Percentiles rank a stretch among this genome's conserved stretches.
These are phyloP conservation scores for Kluyveromyces starmeri DNA, from an alignment of 805 yeast genomes.

Conservation along the genomic window DNA sequence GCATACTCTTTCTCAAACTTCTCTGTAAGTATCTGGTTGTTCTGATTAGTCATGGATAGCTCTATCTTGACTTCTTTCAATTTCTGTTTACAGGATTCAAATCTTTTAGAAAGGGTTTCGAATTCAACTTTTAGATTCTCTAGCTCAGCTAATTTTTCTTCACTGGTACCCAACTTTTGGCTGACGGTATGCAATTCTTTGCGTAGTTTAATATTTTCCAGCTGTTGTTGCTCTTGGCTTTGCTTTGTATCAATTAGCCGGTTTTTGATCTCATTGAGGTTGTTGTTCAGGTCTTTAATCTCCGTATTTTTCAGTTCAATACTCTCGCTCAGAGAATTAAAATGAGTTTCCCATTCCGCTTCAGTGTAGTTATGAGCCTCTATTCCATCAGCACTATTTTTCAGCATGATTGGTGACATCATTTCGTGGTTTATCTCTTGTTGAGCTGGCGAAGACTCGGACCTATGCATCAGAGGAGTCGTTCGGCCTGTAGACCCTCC, in stretches of 20 bases:
- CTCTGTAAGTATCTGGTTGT: constrained; percentile 14
- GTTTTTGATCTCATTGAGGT: constrained; percentile 6
- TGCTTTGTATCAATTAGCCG: constrained; percentile 3
- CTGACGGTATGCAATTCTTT: constrained; percentile 6
- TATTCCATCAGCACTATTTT: neutral
- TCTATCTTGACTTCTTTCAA: constrained; percentile 9
- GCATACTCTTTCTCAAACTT: constrained; percentile 20
- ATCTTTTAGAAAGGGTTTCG: constrained; percentile 7
- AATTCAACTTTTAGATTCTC: constrained; percentile 3
- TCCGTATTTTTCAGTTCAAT: neutral
- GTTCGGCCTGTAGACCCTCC: neutral
- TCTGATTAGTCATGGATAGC: constrained; percentile 17
- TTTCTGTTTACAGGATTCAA: constrained; percentile 7
- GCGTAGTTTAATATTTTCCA: constrained; percentile 5
- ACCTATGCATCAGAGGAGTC: neutral
- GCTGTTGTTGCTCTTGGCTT: constrained; percentile 8
- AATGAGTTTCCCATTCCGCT: neutral
- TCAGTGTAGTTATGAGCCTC: no score
- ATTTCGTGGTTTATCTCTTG: neutral
- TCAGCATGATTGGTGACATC: constrained; percentile 2
- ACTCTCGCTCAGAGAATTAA: neutral
- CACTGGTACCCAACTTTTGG: constrained; percentile 5
- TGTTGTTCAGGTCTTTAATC: neutral
- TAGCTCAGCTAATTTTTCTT: neutral
- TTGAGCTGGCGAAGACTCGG: neutral